Base-by-base conservation (phyloP, 2,329 filamentous ascomycete species). In the Hypoxylon sp. region DNA sequence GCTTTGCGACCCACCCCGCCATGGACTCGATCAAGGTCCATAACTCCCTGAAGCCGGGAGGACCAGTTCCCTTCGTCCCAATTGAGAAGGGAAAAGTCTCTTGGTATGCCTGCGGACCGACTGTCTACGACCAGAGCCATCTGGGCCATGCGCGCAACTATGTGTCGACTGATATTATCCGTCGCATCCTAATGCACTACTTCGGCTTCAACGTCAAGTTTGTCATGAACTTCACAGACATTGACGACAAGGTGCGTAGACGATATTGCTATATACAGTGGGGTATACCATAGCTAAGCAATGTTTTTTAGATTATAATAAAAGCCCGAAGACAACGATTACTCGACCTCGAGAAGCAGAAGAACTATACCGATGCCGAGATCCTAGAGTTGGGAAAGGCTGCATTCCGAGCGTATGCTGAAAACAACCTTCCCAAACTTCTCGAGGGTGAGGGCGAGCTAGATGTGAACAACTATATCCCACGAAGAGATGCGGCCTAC, bases 81-180 rank as follows among this genome's bases (percentile, higher is more conserved):
- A 86, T 92, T 53, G 89, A 95, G 77, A 83, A 86, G 7, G 87
- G 89, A 27, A 90, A 91, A 77, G 88, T 97, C 30, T 90, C 89
- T 4, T 97, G 94, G 93, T 97, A 97, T 80, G 92, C 91, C 73
- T 97, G 94, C 83, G 94, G 94, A 17, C 94, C 94, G 64, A 97
- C 94, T 40, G 91, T 91, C 51, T 92, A 93, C 78, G 91, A 93
- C 74, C 90, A 93, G 81, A 85, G 90, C 67, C 91, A 93, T 83
- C 79, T 94, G 68, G 91, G 93, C 31, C 94, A 97, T 81, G 94
- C 93, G 31, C 86, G 93, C 74, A 97, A 97, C 82, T 97, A 97
- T 87, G 92, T 97, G 70, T 93, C 91, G 55, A 95, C 93, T 50
- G 94, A 97, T 80, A 94, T 97, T 71, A 90, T 97, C 73, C 88